A percentile compares a stretch with the other conserved stretches of the same genome.
Evolutionary conservation across 1,139 yeast genomes (phyloP).

Genomic region (Kluyveromyces sp.): DNA sequence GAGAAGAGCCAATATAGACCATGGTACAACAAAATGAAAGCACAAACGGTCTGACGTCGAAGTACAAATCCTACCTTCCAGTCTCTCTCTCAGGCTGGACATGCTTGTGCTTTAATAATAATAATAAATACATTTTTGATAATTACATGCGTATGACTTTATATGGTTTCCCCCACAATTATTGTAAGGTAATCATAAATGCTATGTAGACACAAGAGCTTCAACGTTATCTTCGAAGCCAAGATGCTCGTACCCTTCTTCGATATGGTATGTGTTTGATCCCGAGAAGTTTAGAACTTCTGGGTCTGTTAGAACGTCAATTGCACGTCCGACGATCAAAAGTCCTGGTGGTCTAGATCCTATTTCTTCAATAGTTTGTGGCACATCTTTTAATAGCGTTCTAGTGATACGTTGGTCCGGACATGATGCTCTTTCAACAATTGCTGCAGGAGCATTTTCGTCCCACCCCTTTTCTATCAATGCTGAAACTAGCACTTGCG

Average conservation of each 20-base stretch:
- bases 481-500: slow-evolving; percentile 56
- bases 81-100: no score
- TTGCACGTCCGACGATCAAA: slow-evolving; percentile 73
- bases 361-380: slow-evolving; percentile 64
- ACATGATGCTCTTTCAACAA: slow-evolving; percentile 87
- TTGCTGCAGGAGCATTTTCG: slow-evolving; percentile 64
- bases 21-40: no score
- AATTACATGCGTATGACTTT: no score
- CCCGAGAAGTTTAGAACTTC: slow-evolving; percentile 26
- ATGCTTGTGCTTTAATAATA: no score
- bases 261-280: slow-evolving; percentile 31
- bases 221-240: slow-evolving; percentile 12
- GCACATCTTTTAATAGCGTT: slow-evolving; percentile 58
- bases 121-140: no score
- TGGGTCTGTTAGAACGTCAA: slow-evolving; percentile 44
- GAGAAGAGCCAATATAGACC: no score
- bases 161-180: not conserved
- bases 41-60: no score
- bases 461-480: slow-evolving; percentile 62
- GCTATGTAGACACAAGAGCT: slow-evolving; percentile 1
- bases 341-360: slow-evolving; percentile 95
- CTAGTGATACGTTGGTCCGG: slow-evolving; percentile 86
- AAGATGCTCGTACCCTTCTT: slow-evolving; percentile 46
- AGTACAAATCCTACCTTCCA: no score
- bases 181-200: not conserved